Percentiles rank a stretch among this genome's conserved stretches.
These are phyloP conservation scores for Triticum monococcum DNA, from an alignment of 176 grass and related monocot species.

Conservation along the genomic window DNA sequence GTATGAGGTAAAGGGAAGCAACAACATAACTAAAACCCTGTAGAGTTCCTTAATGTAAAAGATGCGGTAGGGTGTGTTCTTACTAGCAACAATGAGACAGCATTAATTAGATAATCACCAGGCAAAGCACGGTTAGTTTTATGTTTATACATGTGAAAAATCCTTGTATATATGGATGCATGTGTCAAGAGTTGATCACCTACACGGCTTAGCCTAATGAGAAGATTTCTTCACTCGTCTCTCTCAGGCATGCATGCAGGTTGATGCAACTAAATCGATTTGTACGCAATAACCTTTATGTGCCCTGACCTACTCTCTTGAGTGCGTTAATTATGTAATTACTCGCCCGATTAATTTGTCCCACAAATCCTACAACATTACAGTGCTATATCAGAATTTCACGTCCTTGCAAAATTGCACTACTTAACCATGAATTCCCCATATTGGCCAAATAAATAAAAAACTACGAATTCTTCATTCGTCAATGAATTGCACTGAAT, in stretches of 20 bases:
- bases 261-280: constrained; percentile 21
- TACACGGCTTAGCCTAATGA: constrained; percentile 28
- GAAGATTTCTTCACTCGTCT: background rate
- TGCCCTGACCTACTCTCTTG: background rate
- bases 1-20: background rate
- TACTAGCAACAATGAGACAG: background rate
- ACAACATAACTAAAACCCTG: background rate
- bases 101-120: background rate
- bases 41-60: background rate
- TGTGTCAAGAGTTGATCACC: constrained; percentile 61
- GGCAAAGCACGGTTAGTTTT: constrained; percentile 14
- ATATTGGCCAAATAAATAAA: background rate
- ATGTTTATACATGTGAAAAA: constrained; percentile 17
- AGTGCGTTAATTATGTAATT: background rate
- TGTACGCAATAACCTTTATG: constrained; percentile 8
- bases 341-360: background rate
- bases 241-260: constrained; percentile 4
- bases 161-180: background rate
- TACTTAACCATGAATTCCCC: background rate
- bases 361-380: background rate
- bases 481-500: background rate
- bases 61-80: background rate
- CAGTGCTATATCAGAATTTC: background rate
- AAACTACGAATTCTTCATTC: background rate
- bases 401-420: background rate